Base-by-base conservation (phyloP, 176 grass and related monocot species). In the Microstegium vimineum region DNA sequence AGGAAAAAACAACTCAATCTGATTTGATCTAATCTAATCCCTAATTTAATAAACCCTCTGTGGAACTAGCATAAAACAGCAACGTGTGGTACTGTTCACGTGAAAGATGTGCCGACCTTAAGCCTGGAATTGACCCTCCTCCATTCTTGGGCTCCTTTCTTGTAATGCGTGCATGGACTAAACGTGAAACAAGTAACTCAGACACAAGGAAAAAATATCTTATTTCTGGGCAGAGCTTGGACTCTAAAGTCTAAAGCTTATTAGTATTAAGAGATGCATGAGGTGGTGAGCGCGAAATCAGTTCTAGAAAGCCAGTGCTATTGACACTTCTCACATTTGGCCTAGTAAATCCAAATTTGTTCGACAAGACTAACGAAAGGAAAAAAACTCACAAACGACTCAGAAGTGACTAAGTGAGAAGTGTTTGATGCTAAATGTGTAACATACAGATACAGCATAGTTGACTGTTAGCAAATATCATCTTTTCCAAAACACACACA, bases 251-350 rank as follows among this genome's bases (percentile, higher is more conserved):
- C 15, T 26, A 15, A 38, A 66, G 38, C 10, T 46, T 8, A 75
- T n/a, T 26, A 20, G n/a, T 32, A 81, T 75, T 67, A 81, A 61
- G 22, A 75, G 72, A n/a, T 62, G 45, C 26, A 75, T 77, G 31
- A 20, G 62, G 72, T 76, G 28, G 32, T 59, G 63, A 34, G 28
- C 66, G 33, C 38, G 40, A 63, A 85, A n/a, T 49, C 54, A 49
- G 38, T 28, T 71, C 33, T 66, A 71, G 22, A 28, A 37, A 52
- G 20, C 11, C 28, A 54, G 41, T 76, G 51, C 34, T 84, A 67
- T 43, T 77, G 56, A 77, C 2, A 26, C 35, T 62, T 77, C n/a
- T 62, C 17, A 78, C 17, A 31, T 78, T n/a, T 20, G 26, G 38
- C 2, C 37, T 64, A 45, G 1, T 20, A 78, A 31, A 63, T 64